Conservation (phyloP, 2,329 filamentous ascomycete species). For the Aspergillus costaricaensis region DNA sequence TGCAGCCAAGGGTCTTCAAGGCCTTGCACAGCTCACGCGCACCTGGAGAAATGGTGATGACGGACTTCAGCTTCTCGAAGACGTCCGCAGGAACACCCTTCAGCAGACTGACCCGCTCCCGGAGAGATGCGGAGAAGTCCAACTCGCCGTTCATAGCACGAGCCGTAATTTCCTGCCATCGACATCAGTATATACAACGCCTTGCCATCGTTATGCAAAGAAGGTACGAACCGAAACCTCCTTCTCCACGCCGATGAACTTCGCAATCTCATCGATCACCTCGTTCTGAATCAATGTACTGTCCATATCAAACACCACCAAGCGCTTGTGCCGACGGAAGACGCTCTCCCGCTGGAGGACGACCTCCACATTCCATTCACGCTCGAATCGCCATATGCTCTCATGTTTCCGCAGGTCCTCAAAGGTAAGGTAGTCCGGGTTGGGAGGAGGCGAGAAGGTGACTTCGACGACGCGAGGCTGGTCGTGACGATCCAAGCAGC, state of each 20-base stretch:
- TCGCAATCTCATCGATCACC: slow-evolving; percentile 93
- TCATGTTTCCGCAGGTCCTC: slow-evolving; percentile 76
- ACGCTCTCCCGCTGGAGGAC: slow-evolving; percentile 73
- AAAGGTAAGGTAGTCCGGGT: slow-evolving; percentile 55
- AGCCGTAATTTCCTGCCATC: slow-evolving; percentile 71
- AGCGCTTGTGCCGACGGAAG: slow-evolving; percentile 75
- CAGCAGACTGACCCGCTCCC: slow-evolving; percentile 76
- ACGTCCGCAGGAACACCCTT: slow-evolving; percentile 77
- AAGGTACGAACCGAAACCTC: slow-evolving; percentile 65
- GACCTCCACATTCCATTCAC: slow-evolving; percentile 85
- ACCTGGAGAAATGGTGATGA: slow-evolving; percentile 79
- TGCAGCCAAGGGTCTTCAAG: slow-evolving; percentile 76
- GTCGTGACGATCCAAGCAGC: slow-evolving; percentile 50
- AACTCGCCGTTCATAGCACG: slow-evolving; percentile 95
- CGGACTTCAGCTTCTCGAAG: slow-evolving; percentile 72
- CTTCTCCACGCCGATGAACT: slow-evolving; percentile 76
- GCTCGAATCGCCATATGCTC: slow-evolving; percentile 79
- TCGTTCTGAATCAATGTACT: slow-evolving; percentile 96
- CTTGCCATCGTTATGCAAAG: not conserved
- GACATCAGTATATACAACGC: slow-evolving; percentile 11
- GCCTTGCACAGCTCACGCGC: slow-evolving; percentile 72
- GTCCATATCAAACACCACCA: slow-evolving; percentile 99
- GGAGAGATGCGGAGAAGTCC: slow-evolving; percentile 83
- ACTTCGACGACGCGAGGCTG: slow-evolving; percentile 56
- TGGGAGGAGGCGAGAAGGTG: slow-evolving; percentile 52